These are phyloP conservation scores for Ensete ventricosum DNA, from an alignment of 176 grass and related monocot genomes.

Conservation along the genomic window DNA sequence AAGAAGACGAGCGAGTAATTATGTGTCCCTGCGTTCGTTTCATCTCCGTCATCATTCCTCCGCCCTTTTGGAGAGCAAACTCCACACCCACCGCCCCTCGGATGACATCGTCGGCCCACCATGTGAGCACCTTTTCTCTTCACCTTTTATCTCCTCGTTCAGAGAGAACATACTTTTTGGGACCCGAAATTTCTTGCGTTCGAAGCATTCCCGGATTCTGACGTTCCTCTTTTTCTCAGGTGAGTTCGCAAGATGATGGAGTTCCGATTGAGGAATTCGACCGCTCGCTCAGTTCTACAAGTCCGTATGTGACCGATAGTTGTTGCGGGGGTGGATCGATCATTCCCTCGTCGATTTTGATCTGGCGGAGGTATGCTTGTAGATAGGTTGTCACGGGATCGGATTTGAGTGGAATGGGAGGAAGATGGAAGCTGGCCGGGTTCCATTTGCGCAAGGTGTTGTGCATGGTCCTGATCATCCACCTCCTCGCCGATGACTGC, in stretches of 20 bases:
- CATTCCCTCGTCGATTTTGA: conserved; percentile 14
- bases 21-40: too few species aligned
- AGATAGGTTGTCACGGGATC: neutral
- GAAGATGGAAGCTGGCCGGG: conserved; percentile 38
- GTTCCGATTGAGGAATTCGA: neutral
- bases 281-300: neutral
- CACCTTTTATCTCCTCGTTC: neutral
- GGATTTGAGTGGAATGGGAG: conserved; percentile 23
- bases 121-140: neutral
- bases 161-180: neutral
- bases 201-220: neutral
- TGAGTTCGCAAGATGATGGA: neutral
- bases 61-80: neutral
- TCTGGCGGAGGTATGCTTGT: neutral
- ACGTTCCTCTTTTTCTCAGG: neutral
- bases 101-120: neutral
- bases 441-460: conserved; percentile 32
- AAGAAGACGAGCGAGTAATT: too few species aligned
- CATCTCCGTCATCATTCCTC: neutral
- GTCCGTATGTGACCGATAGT: too few species aligned
- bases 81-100: neutral
- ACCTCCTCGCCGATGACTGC: conserved; percentile 39
- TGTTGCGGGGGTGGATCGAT: too few species aligned
- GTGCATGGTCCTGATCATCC: conserved; percentile 32
- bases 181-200: neutral